Percentiles rank a stretch among this genome's conserved stretches.
These are phyloP conservation scores for Trichoderma afroharzianum DNA, from an alignment of 2,329 filamentous ascomycete genomes.

Conservation along the genomic window DNA sequence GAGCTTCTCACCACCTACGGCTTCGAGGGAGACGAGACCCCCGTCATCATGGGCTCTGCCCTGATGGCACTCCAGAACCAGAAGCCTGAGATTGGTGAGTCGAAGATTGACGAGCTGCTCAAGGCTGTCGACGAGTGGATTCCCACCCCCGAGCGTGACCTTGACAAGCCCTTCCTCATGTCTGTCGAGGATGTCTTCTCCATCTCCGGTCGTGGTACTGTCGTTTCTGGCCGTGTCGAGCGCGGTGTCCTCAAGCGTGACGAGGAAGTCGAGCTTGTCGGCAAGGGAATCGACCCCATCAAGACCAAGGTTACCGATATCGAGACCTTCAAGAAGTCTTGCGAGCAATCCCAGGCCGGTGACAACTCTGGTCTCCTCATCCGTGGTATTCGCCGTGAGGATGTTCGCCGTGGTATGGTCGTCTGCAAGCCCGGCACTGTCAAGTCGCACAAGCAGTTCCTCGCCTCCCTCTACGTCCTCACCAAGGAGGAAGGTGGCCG, in stretches of 20 bases:
- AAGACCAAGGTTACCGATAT: slow-evolving; percentile 99
- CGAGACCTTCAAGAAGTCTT: slow-evolving; percentile 99
- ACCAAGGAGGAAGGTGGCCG: slow-evolving; percentile 97
- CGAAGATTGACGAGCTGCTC: slow-evolving; percentile 90
- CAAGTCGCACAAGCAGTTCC: slow-evolving; percentile 87
- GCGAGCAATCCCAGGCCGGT: slow-evolving; percentile 90
- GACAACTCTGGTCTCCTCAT: slow-evolving; percentile 98
- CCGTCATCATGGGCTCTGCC: slow-evolving; percentile 94
- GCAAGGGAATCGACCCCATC: slow-evolving; percentile 75
- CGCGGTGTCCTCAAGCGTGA: slow-evolving; percentile 93
- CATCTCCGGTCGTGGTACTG: slow-evolving; percentile 89
- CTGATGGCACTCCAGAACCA: slow-evolving; percentile 89
- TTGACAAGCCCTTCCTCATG: slow-evolving; percentile 99
- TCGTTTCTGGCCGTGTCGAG: slow-evolving; percentile 95
- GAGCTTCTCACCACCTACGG: slow-evolving; percentile 90
- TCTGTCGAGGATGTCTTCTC: slow-evolving; percentile 92
- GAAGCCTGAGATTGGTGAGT: slow-evolving; percentile 77
- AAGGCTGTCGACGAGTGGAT: slow-evolving; percentile 92
- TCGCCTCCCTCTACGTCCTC: slow-evolving; percentile 94
- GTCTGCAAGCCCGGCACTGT: slow-evolving; percentile 76
- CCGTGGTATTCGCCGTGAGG: slow-evolving; percentile 93
- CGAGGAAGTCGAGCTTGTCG: slow-evolving; percentile 88
- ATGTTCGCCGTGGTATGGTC: slow-evolving; percentile 93
- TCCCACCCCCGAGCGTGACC: slow-evolving; percentile 86
- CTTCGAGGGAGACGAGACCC: slow-evolving; percentile 97